Conservation (phyloP, 495 filamentous ascomycete genomes). For the Podospora comata region DNA sequence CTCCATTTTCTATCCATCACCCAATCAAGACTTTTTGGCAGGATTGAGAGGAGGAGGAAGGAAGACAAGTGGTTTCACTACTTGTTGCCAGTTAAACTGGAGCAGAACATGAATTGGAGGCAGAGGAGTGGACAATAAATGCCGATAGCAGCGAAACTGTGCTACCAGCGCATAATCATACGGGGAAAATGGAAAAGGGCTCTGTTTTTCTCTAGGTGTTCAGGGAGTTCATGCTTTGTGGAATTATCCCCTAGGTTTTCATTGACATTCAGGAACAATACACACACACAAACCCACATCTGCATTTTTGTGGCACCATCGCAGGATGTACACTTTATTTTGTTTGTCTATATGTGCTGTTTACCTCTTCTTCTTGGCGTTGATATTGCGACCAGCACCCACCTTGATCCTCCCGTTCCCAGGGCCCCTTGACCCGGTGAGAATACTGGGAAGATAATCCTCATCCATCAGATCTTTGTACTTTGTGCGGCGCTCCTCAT, state of each 20-base stretch:
- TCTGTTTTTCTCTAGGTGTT: not conserved
- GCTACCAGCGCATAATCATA: not conserved
- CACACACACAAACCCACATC: too few species aligned
- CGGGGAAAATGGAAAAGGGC: not conserved
- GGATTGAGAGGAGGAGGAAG: too few species aligned
- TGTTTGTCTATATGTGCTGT: not conserved
- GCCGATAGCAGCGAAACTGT: not conserved
- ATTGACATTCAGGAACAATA: not conserved
- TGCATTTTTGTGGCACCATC: not conserved
- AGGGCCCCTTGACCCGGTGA: slow-evolving; percentile 71
- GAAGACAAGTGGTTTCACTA: too few species aligned
- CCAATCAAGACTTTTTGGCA: too few species aligned
- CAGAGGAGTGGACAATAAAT: not conserved
- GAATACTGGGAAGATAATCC: slow-evolving; percentile 82
- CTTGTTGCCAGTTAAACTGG: not conserved
- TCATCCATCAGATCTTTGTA: slow-evolving; percentile 89
- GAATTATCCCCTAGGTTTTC: not conserved
- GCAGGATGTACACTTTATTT: not conserved
- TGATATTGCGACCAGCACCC: slow-evolving; percentile 83
- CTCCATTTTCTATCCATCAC: too few species aligned
- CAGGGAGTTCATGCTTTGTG: not conserved
- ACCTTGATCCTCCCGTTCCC: slow-evolving; percentile 67
- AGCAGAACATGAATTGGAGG: too few species aligned
- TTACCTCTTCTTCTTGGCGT: slow-evolving; percentile 64
- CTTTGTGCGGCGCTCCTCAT: slow-evolving; percentile 60